Base-by-base conservation (phyloP, 169 alveolate species). In the Plasmodium ovale region DNA sequence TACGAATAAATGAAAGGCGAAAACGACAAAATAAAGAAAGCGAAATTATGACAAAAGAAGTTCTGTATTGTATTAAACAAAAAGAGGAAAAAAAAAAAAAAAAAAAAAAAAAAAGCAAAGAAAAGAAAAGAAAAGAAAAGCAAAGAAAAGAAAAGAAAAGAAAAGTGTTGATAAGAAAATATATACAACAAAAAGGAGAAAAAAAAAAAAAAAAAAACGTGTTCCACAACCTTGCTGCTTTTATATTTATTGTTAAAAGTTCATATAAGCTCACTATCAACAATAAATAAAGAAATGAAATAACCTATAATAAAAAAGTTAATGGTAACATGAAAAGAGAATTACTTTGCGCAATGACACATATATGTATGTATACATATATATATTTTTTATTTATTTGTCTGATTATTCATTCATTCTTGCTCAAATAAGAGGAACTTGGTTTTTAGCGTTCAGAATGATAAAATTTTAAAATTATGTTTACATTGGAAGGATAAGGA, bases 381-480 rank as follows among this genome's bases (percentile, higher is more conserved):
- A 35, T 65, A 5, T 16, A 65, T n/a, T n/a, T n/a, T 65, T 51
- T 65, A 16, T 65, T 21, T 5, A 65, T 65, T 25, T 10, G 19
- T 35, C 33, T 23, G 29, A n/a, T n/a, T n/a, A n/a, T n/a, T n/a
- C n/a, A n/a, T n/a, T n/a, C n/a, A n/a, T n/a, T n/a, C n/a, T n/a
- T n/a, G n/a, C n/a, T n/a, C n/a, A n/a, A n/a, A n/a, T n/a, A n/a
- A n/a, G n/a, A n/a, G n/a, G n/a, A n/a, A n/a, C n/a, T n/a, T n/a
- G n/a, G n/a, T n/a, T n/a, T n/a, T n/a, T n/a, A n/a, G n/a, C n/a
- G n/a, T n/a, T n/a, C n/a, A n/a, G n/a, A n/a, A n/a, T n/a, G n/a
- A n/a, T n/a, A n/a, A n/a, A n/a, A 29, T 14, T 64, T 65, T 65
- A 65, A 65, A 68, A 68, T 44, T 37, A 68, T 68, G 19, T 39